Conservation (phyloP, 495 filamentous ascomycete genomes). For the Staphylotrichum longicolle region DNA sequence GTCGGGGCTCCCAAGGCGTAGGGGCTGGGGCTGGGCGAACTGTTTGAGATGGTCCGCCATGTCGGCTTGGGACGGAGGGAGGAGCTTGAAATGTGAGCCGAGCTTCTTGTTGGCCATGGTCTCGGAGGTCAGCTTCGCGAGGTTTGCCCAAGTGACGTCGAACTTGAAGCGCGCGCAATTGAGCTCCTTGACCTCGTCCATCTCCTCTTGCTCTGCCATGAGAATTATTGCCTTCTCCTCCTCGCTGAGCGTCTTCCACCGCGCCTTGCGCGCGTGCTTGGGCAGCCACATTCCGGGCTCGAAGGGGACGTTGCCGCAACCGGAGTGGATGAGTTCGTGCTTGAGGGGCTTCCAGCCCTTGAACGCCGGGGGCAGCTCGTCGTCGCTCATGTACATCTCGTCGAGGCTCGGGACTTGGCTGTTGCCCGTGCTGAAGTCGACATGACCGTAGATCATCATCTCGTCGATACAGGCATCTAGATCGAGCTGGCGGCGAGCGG, state of each 20-base stretch:
- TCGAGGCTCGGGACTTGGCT: conserved; percentile 39
- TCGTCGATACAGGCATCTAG: conserved; percentile 43
- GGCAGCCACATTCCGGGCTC: conserved; percentile 34
- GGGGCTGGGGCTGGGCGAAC: background rate
- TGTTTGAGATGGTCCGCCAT: background rate
- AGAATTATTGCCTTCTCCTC: conserved; percentile 32
- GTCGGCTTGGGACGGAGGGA: background rate
- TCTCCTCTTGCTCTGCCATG: conserved; percentile 27
- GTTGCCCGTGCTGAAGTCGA: conserved; percentile 44
- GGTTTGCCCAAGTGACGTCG: conserved; percentile 3
- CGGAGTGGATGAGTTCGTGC: conserved; percentile 21
- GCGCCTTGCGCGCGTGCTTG: conserved; percentile 36
- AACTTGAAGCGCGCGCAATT: background rate
- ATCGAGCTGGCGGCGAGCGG: conserved; percentile 44
- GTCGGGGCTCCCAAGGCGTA: conserved; percentile 3
- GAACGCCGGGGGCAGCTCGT: conserved; percentile 26
- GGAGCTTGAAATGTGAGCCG: background rate
- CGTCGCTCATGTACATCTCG: conserved; percentile 49
- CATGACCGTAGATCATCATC: conserved; percentile 57
- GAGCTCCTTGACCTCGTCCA: conserved; percentile 13
- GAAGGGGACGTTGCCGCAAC: conserved; percentile 37
- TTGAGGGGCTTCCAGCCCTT: conserved; percentile 10
- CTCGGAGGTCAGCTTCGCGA: background rate
- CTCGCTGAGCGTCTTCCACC: conserved; percentile 30
- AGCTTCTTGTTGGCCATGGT: background rate